Base-by-base conservation (phyloP, 306 rosid genomes). In the Rubus idaeus region DNA sequence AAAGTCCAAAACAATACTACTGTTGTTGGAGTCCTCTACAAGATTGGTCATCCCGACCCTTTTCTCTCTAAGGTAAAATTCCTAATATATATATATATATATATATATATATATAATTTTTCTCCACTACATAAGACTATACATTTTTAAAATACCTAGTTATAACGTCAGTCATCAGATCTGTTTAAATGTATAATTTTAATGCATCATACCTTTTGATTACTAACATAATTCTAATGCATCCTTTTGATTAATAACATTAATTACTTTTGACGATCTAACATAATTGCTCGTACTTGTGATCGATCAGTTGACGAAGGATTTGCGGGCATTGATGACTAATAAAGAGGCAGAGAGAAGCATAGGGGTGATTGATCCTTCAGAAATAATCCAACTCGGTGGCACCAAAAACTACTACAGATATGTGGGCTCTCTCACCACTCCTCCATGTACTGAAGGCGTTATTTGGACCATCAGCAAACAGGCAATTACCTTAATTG, bases 391-490 rank as follows among this genome's bases (percentile, higher is more conserved):
- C 10, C 23, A n/a, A 42, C 49, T 67, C 2, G n/a, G 23, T 88
- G 53, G 85, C 74, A 81, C 5, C 86, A 76, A 8, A 3, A 86
- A 78, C 52, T 86, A 86, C 57, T 89, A 83, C 70, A 88, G 78
- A 81, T 90, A 93, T 61, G 21, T 81, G 42, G 96, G 97, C 4
- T 91, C 97, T n/a, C 91, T 89, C 80, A 91, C 95, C 12, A 77
- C 71, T 47, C 97, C 94, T 82, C 94, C 93, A 61, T 89, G 97
- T 46, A 86, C 90, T 12, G 89, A 89, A 84, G 95, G 89, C 8
- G 91, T 93, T 75, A 78, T 83, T 81, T 93, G 96, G 96, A 80
- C 85, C 53, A 85, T 93, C 3, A 81, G 75, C 53, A 87, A 72
- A 75, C 87, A 84, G 87, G 96, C 90, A 78, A 41, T 52, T 52